Percentiles rank a stretch among this genome's conserved stretches.
phyloP scores from a whole-genome alignment of 768 basidiomycete species.

The Agrocybe pediades region DNA sequence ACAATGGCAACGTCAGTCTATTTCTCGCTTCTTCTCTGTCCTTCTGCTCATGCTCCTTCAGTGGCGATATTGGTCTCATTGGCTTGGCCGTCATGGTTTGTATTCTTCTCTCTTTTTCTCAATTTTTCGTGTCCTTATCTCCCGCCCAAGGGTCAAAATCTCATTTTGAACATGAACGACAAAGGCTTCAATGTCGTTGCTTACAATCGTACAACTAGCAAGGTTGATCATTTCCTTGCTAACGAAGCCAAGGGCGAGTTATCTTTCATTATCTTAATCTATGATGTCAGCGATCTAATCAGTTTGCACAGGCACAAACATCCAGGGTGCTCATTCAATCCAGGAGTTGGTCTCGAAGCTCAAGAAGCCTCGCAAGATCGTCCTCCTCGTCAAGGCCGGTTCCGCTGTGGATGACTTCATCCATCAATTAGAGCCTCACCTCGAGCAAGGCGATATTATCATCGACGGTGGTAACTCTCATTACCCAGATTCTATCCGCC shows the following conservation, averaged over 20 bases:
- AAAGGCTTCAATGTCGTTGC: conserved; percentile 98
- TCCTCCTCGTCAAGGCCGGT: conserved; percentile 98
- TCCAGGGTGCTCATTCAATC: conserved; percentile 93
- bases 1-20: conserved; percentile 44
- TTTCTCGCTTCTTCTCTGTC: conserved; percentile 8
- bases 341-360: conserved; percentile 91
- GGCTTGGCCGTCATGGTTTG: conserved; percentile 97
- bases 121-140: conserved; percentile 14
- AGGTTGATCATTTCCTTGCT: conserved; percentile 93
- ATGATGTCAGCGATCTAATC: conserved; percentile 19
- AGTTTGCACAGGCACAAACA: conserved; percentile 74
- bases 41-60: conserved; percentile 33
- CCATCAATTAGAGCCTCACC: conserved; percentile 79
- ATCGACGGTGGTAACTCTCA: conserved; percentile 99
- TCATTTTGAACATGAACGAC: conserved; percentile 99
- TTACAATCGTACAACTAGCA: conserved; percentile 95
- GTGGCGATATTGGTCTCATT: conserved; percentile 98
- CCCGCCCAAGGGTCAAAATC: conserved; percentile 80
- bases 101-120: conserved; percentile 17
- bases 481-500: conserved; percentile 97
- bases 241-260: conserved; percentile 95
- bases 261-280: conserved; percentile 13
- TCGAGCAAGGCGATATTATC: conserved; percentile 97
- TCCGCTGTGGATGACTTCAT: conserved; percentile 97
- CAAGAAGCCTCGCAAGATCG: conserved; percentile 94